Base-by-base conservation (phyloP, 352 stramenopile genomes). In the Paralagenidium karlingii region DNA sequence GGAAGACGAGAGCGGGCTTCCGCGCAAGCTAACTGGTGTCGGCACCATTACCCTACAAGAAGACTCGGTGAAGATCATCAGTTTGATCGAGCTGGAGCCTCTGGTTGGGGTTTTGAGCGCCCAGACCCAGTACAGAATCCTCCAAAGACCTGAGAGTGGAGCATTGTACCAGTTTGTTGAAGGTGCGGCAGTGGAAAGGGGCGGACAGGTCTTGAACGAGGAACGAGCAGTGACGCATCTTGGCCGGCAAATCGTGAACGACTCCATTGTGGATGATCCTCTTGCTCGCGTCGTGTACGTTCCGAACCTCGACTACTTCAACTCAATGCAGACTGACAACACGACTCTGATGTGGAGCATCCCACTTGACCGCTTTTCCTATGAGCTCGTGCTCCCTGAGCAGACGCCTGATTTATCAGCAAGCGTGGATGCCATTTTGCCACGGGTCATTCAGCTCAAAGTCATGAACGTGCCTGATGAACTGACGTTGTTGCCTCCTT, bases 291-390 rank as follows among this genome's bases (percentile, higher is more conserved):
- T 82, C 21, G 16, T 82, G 25, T 82, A 74, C 40, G 38, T 60
- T 3, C 68, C 65, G 4, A 33, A 74, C 3, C 48, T 41, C 1
- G 52, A 82, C 48, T 82, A 82, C 38, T 79, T 64, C 47, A 79
- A 78, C 34, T n/a, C n/a, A n/a, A n/a, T n/a, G n/a, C n/a, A n/a
- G n/a, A n/a, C n/a, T n/a, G n/a, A n/a, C n/a, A n/a, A n/a, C n/a
- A n/a, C n/a, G n/a, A n/a, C n/a, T n/a, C n/a, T n/a, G n/a, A n/a
- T n/a, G n/a, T n/a, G n/a, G n/a, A n/a, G n/a, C n/a, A n/a, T n/a
- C n/a, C n/a, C n/a, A n/a, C n/a, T n/a, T n/a, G n/a, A n/a, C n/a
- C n/a, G n/a, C n/a, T n/a, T n/a, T n/a, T n/a, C n/a, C n/a, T n/a
- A n/a, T n/a, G n/a, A n/a, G n/a, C n/a, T n/a, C n/a, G n/a, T n/a